These are phyloP conservation scores for Penicillium italicum DNA, from an alignment of 2,329 filamentous ascomycete genomes.

Conservation along the genomic window DNA sequence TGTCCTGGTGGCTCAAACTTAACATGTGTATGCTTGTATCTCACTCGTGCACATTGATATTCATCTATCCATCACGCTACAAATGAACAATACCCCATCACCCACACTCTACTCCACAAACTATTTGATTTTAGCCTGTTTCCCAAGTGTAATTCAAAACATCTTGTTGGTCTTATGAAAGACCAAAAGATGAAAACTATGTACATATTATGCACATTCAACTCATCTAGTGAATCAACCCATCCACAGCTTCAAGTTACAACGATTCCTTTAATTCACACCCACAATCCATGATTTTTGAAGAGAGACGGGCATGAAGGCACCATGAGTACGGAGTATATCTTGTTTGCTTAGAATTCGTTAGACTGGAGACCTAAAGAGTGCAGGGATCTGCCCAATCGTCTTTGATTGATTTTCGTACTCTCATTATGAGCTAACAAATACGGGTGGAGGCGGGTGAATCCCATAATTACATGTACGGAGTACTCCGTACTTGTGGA, in stretches of 20 bases:
- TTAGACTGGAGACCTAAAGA: too few relatives aligned
- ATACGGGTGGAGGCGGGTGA: too few relatives aligned
- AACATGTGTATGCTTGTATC: background rate
- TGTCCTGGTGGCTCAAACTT: background rate
- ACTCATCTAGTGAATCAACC: background rate
- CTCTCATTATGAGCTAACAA: too few relatives aligned
- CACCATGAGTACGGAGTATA: too few relatives aligned
- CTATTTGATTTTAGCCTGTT: too few relatives aligned
- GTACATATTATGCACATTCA: background rate
- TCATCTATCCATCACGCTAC: conserved; percentile 3
- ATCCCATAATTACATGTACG: too few relatives aligned
- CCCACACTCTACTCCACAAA: background rate
- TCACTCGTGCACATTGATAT: background rate
- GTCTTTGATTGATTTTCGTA: too few relatives aligned
- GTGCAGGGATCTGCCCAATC: too few relatives aligned
- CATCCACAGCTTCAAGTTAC: background rate
- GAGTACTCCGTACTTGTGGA: too few relatives aligned
- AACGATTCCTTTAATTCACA: background rate
- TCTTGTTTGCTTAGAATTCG: too few relatives aligned
- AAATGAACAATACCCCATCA: background rate
- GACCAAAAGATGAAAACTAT: background rate
- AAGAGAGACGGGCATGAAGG: too few relatives aligned
- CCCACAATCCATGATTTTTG: too few relatives aligned
- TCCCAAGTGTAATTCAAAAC: background rate
- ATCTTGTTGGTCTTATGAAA: background rate